Evolutionary conservation across 116 monocot genomes (phyloP), one percentile per base, ranked within the genome.

Genomic region (Iris pallida): DNA sequence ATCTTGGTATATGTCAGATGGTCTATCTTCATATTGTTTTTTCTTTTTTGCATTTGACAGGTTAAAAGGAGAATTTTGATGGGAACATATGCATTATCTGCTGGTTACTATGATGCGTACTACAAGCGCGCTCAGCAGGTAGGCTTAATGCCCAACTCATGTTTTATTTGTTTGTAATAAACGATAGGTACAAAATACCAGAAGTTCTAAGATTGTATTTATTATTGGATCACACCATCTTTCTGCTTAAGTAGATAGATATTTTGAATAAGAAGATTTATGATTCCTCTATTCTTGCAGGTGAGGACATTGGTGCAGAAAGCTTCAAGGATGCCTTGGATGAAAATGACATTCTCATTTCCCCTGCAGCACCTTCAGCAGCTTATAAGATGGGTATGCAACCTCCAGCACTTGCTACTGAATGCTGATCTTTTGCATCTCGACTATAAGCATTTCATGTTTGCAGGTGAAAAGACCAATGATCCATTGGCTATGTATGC

Each of bases 41-140:
- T 42, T 8, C 7, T 58, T 20, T 5, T 72, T 6, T 61, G 15
- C 4, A 42, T 41, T 69, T 8, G 81, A 67, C 56, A 93, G 98
- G 98, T 93, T 20, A 98, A 98, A 78, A 90, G 83, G 93, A 93
- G 98, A 83, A 93, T 98, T 75, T 79, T 98, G 76, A 98, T 92
- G 98, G 98, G 97, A 73, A 97, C 97, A 57, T 98, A 98, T 80
- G 98, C 88, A 64, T 76, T 98, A 57, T 98, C 93, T 41, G 93
- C 98, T 65, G 98, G 98, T 4, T 98, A 93, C 58, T 98, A 93
- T 73, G 93, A 98, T 78, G 98, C 98, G 59, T 93, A 98, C 61
- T 93, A 98, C 71, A 98, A 93, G 70, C 85, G 86, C 60, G 98
- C 98, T 18, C 98, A 98, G 59, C 90, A 93, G 90, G 98, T 90